Evolutionary conservation across 2,329 filamentous ascomycete genomes (phyloP), one percentile per base, ranked within the genome.

Genomic region (Aureobasidium lini): DNA sequence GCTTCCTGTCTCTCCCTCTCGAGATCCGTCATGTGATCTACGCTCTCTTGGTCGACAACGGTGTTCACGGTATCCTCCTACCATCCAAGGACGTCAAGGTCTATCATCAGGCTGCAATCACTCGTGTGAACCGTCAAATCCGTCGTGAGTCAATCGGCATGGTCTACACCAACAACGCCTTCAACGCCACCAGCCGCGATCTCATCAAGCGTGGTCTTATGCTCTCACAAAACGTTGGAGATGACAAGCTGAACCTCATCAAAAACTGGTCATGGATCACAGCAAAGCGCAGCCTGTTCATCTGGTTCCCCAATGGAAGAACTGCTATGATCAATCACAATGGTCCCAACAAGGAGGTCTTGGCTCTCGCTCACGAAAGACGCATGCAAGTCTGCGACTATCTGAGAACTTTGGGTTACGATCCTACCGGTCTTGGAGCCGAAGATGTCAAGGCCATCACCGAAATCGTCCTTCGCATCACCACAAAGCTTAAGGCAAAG

Each of bases 51-150:
- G 43, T 57, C 42, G n/a, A 57, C 52, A 57, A 57, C 8, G 40
- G 52, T 8, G 3, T 7, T 10, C 42, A 57, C 37, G 52, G 52
- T 16, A 40, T 57, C 11, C 7, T 57, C 4, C n/a, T 57, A 6
- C 40, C 52, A 9, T 32, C 34, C 8, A 50, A 50, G 23, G 43
- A 47, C 2, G 5, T 31, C 13, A 56, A 16, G 29, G 16, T 32
- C 11, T 44, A 56, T 8, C 43, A 47, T n/a, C 54, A 57, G 11
- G 37, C 54, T 15, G 32, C 54, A 15, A 57, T 57, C 18, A 57
- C 54, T 48, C 54, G 54, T 15, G 54, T 48, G 32, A 47, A 48
- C 9, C 31, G 36, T 16, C 23, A 37, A 9, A 57, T 57, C 9
- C 54, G 54, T 9, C n/a, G 3, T 7, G 54, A 57, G 7, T 43